phyloP scores from a whole-genome alignment of 345 rosid species.

The Aquilaria malaccensis region DNA sequence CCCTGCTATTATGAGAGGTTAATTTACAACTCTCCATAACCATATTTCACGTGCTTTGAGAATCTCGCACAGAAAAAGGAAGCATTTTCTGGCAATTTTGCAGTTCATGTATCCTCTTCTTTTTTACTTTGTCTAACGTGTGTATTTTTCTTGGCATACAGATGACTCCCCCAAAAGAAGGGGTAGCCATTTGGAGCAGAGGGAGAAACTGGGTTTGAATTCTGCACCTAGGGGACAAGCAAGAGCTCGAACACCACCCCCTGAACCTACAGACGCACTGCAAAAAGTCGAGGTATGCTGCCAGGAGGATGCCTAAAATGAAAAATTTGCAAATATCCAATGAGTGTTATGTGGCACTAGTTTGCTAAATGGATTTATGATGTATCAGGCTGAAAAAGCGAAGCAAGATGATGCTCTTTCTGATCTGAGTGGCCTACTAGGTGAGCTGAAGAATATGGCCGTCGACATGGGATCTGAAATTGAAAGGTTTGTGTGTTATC shows the following conservation, averaged over 20 bases:
- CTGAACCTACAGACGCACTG: slow-evolving; percentile 55
- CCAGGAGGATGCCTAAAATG: neutral
- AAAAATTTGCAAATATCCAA: neutral
- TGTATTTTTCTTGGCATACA: slow-evolving; percentile 20
- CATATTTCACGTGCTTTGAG: neutral
- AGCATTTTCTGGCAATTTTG: neutral
- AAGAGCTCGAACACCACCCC: slow-evolving; percentile 28
- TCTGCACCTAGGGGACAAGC: slow-evolving; percentile 40
- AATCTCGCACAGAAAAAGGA: neutral
- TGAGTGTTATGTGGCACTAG: neutral
- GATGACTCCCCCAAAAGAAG: slow-evolving; percentile 59
- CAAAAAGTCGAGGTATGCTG: slow-evolving; percentile 81
- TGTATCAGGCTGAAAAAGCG: slow-evolving; percentile 55
- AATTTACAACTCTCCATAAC: slow-evolving; percentile 10
- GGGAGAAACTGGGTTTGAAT: slow-evolving; percentile 78
- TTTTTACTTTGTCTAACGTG: neutral
- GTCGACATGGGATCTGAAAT: slow-evolving; percentile 81
- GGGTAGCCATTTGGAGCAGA: slow-evolving; percentile 61
- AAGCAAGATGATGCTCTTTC: slow-evolving; percentile 82
- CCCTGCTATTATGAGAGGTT: slow-evolving; percentile 64
- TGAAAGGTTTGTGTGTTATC: slow-evolving; percentile 37
- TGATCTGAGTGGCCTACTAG: slow-evolving; percentile 58
- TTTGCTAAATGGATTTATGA: neutral
- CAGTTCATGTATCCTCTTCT: slow-evolving; percentile 4
- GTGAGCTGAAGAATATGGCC: slow-evolving; percentile 83